Evolutionary conservation across 768 basidiomycete genomes (phyloP), one percentile per base, ranked within the genome.

Genomic region (Amanita molliuscula): DNA sequence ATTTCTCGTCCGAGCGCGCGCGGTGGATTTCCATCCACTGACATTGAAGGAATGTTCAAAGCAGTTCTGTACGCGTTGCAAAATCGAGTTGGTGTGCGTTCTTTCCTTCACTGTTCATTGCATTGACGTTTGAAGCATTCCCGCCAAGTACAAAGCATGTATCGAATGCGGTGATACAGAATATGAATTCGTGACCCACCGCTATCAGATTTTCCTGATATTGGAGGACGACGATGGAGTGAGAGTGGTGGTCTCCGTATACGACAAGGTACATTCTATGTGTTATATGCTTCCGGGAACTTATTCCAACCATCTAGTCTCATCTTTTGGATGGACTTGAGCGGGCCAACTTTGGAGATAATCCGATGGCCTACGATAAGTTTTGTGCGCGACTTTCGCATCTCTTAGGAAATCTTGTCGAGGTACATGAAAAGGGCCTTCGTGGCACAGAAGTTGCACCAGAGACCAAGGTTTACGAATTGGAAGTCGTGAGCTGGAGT

Each of bases 11-110:
- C 56, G 65, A 8, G 82, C 76, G 5, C 74, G 74, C 16, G 69
- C 74, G 2, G 57, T 76, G 7, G 79, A 81, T 56, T 83, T 76
- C 57, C 73, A 70, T 55, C 84, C 84, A 0, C 64, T 70, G 28
- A 57, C 69, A 25, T 56, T 84, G 25, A 55, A 63, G 23, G 70
- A 81, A 13, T 77, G 71, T 13, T 70, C 75, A 31, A 63, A 67
- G 21, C 63, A 75, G 31, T 64, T 65, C 34, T 88, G 84, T 61
- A 67, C 65, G 6, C 70, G 68, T 3, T 87, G 84, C 62, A 57
- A 72, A 6, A 57, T 65, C 46, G 62, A 69, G 84, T 84, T 53
- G 56, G 72, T 60, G 34, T 15, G 43, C 20, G 26, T 35, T 25
- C 45, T 7, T 26, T 2, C 13, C 47, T 3, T 20, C 18, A 33